These are phyloP conservation scores for Limonium bicolor DNA, from an alignment of 148 eudicot species.

Conservation along the genomic window DNA sequence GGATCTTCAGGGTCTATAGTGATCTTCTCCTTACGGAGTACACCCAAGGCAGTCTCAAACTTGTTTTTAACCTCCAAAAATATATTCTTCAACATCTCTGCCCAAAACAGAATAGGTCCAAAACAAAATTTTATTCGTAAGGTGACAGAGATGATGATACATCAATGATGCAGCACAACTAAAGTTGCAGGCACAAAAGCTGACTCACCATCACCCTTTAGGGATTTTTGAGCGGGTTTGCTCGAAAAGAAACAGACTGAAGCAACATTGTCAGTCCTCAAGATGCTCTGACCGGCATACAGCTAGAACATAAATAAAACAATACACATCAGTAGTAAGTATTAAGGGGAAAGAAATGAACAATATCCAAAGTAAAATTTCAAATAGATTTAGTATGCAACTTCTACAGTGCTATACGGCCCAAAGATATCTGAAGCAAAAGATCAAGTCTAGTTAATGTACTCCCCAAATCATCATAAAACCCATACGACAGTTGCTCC, in stretches of 20 bases:
- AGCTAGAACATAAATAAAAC: constrained; percentile 15
- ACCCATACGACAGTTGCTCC: neutral
- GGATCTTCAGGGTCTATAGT: constrained; percentile 85
- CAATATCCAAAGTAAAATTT: neutral
- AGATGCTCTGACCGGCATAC: constrained; percentile 26
- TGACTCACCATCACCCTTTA: constrained; percentile 91
- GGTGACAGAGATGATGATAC: neutral
- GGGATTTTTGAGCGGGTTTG: constrained; percentile 40
- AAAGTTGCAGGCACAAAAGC: neutral
- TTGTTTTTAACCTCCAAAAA: constrained; percentile 82
- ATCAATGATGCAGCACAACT: neutral
- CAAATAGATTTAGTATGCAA: neutral
- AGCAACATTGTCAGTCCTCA: constrained; percentile 35
- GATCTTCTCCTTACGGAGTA: constrained; percentile 76
- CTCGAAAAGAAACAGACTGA: constrained; percentile 58
- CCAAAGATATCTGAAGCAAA: neutral
- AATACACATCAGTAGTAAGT: neutral
- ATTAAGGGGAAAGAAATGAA: neutral
- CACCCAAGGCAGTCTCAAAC: constrained; percentile 70
- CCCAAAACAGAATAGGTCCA: constrained; percentile 15
- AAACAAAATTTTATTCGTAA: neutral
- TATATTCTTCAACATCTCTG: constrained; percentile 86
- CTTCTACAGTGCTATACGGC: neutral
- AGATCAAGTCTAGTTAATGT: neutral
- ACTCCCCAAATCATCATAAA: neutral